phyloP scores from a whole-genome alignment of 495 filamentous ascomycete species.

The Jackrogersella multiformis region DNA sequence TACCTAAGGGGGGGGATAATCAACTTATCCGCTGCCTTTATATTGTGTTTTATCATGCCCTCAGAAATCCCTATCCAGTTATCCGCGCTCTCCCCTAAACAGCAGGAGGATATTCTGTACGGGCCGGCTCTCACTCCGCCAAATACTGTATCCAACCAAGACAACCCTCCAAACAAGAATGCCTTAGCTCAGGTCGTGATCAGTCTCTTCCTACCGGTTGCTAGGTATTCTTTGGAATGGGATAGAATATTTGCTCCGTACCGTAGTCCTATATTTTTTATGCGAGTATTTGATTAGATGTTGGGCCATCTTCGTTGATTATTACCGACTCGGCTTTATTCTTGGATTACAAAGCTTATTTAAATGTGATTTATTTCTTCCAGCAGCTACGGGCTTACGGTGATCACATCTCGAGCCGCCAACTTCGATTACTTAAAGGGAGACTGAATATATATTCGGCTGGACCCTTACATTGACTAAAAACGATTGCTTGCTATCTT shows the following conservation, averaged over 20 bases:
- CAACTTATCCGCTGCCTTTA: not conserved
- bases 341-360: no score
- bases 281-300: no score
- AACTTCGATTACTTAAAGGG: no score
- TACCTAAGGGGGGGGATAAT: not conserved
- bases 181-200: not conserved
- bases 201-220: not conserved
- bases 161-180: not conserved
- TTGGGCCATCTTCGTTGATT: no score
- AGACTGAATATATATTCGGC: no score
- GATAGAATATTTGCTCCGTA: not conserved
- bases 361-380: no score
- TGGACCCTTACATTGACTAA: no score
- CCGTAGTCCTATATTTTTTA: not conserved
- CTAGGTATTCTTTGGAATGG: not conserved
- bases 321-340: no score
- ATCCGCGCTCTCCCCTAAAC: not conserved
- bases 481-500: not conserved
- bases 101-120: not conserved
- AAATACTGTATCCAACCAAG: not conserved
- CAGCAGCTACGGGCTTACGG: no score
- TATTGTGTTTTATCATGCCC: not conserved
- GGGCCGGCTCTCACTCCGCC: not conserved
- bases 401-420: no score
- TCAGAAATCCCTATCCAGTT: not conserved